These are phyloP conservation scores for Climacium dendroides DNA, from an alignment of 225 moss, liverwort and hornwort genomes.

Conservation along the genomic window DNA sequence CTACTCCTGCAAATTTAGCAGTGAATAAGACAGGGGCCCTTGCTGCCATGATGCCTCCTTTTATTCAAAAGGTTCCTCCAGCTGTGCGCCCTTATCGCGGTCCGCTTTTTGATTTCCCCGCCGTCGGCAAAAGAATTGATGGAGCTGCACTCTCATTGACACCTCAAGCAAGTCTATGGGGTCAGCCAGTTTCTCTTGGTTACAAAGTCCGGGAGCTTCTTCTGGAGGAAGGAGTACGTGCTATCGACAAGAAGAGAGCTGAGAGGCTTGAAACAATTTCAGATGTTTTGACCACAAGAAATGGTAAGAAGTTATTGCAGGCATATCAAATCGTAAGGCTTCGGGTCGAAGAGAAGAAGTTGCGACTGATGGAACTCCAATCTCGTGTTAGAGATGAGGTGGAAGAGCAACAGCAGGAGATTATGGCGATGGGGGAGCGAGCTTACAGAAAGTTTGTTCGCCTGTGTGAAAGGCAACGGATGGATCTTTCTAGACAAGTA, in stretches of 20 bases:
- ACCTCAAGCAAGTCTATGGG: slow-evolving; percentile 65
- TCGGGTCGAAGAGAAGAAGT: slow-evolving; percentile 89
- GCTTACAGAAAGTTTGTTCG: slow-evolving; percentile 97
- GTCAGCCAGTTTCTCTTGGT: slow-evolving; percentile 64
- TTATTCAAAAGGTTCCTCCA: slow-evolving; percentile 34
- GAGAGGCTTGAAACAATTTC: slow-evolving; percentile 57
- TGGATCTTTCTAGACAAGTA: slow-evolving; percentile 73
- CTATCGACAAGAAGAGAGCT: slow-evolving; percentile 70
- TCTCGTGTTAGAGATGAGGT: slow-evolving; percentile 84
- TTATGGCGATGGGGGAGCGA: slow-evolving; percentile 98
- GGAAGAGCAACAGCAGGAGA: slow-evolving; percentile 99
- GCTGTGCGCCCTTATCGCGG: slow-evolving; percentile 61
- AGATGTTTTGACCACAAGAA: slow-evolving; percentile 34
- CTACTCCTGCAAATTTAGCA: slow-evolving; percentile 9
- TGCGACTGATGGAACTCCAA: slow-evolving; percentile 88
- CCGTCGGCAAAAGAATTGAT: slow-evolving; percentile 53
- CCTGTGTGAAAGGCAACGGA: slow-evolving; percentile 86
- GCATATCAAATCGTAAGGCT: slow-evolving; percentile 60
- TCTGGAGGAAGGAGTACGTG: slow-evolving; percentile 87
- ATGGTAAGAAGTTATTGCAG: slow-evolving; percentile 45
- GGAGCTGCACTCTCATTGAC: slow-evolving; percentile 45
- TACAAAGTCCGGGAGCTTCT: slow-evolving; percentile 87
- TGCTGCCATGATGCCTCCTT: slow-evolving; percentile 8
- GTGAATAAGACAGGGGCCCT: slow-evolving; percentile 26
- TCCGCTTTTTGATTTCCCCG: slow-evolving; percentile 78